Conservation (phyloP, 208 protist species). For the Leishmania tropica region DNA sequence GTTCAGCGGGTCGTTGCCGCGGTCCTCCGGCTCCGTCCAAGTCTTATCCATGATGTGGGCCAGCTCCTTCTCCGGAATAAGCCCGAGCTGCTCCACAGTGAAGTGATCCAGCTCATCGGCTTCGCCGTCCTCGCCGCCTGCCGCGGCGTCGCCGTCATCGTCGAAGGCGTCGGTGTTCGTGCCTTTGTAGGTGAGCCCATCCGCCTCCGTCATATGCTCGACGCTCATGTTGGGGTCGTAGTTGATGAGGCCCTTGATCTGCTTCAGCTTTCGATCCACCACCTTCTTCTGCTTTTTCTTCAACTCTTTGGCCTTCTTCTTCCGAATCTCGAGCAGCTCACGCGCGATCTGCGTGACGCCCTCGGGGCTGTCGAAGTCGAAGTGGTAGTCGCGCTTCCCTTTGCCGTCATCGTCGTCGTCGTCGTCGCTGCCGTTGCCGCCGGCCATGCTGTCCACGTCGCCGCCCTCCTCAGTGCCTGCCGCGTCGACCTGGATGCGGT, state of each 20-base stretch:
- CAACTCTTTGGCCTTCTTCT: constrained; percentile 82
- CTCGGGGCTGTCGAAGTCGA: constrained; percentile 84
- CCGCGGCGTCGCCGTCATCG: constrained; percentile 18
- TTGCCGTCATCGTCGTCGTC: constrained; percentile 30
- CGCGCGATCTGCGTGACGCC: constrained; percentile 81
- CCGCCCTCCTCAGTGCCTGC: constrained; percentile 24
- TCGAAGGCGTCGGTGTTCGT: constrained; percentile 24
- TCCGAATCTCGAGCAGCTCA: constrained; percentile 87
- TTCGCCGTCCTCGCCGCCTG: constrained; percentile 17
- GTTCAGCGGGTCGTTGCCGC: constrained; percentile 78
- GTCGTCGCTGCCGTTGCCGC: constrained; percentile 26
- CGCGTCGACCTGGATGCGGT: constrained; percentile 15
- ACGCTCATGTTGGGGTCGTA: constrained; percentile 83
- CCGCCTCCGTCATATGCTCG: constrained; percentile 73
- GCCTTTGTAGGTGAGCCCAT: constrained; percentile 54
- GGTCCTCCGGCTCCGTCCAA: constrained; percentile 38
- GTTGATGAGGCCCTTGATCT: constrained; percentile 93
- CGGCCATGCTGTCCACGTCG: constrained; percentile 34
- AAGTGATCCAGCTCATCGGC: constrained; percentile 65
- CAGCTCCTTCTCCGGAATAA: constrained; percentile 59
- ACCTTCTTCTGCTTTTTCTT: constrained; percentile 94
- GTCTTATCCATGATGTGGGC: constrained; percentile 66
- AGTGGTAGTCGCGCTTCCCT: constrained; percentile 41
- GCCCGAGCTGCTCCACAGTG: constrained; percentile 76
- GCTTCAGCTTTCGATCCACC: constrained; percentile 92